Conservation (phyloP, 805 yeast species). For the Candida takata region DNA sequence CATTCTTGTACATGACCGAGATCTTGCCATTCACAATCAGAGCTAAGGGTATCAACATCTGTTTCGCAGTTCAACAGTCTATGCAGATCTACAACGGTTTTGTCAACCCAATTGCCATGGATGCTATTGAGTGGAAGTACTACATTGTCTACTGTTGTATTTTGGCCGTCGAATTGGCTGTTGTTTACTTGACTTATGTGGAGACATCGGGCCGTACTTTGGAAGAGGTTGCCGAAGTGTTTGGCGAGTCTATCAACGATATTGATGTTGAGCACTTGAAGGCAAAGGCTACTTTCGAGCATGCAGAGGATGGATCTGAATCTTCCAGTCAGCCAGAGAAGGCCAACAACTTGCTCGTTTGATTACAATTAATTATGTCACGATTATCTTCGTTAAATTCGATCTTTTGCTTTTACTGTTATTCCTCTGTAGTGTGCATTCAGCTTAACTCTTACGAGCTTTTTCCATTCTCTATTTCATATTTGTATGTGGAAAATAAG, state of each 20-base stretch:
- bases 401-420: too few relatives aligned
- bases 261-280: constrained; percentile 10
- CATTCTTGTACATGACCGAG: constrained; percentile 40
- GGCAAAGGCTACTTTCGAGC: constrained; percentile 13
- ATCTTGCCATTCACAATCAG: constrained; percentile 28
- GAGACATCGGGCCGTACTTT: constrained; percentile 33
- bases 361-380: too few relatives aligned
- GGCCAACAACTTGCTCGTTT: constrained; percentile 2
- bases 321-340: too few relatives aligned
- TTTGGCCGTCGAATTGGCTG: constrained; percentile 24
- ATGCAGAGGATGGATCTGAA: constrained; percentile 12
- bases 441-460: too few relatives aligned
- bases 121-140: constrained; percentile 29
- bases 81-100: constrained; percentile 28
- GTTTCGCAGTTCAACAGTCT: constrained; percentile 19
- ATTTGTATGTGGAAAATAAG: too few relatives aligned
- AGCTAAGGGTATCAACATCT: constrained; percentile 25
- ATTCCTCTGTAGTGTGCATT: too few relatives aligned
- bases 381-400: too few relatives aligned
- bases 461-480: too few relatives aligned
- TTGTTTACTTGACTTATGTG: constrained; percentile 28
- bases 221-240: constrained; percentile 32
- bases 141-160: constrained; percentile 30
- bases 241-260: constrained; percentile 24
- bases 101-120: constrained; percentile 33